Evolutionary conservation across 2,329 filamentous ascomycete species (phyloP), one percentile per base, ranked within the genome.

Genomic region (Colletotrichum tabaci): DNA sequence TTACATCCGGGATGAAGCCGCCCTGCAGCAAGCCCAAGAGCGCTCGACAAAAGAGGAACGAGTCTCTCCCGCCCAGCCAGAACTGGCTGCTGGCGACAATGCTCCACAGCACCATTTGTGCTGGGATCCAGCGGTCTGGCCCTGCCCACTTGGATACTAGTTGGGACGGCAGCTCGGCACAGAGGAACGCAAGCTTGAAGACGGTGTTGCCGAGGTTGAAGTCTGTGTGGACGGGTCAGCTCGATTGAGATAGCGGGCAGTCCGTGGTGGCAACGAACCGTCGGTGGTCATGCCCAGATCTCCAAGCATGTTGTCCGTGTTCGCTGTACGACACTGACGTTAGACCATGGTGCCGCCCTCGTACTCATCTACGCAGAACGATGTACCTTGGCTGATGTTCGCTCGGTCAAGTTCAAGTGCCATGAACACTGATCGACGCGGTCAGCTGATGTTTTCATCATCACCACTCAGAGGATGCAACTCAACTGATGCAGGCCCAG

Each of bases 141-240:
- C 76, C 76, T n/a, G 88, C 78, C 82, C 83, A 88, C 77, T 90
- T 88, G 68, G 82, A 83, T 44, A 90, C 81, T 26, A 91, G 80
- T 74, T 91, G 88, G 0, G 87, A 89, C 0, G 89, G 89, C 2
- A 91, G 80, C 76, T 91, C 89, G 0, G 88, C 85, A 21, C 82
- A 84, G n/a, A 89, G 80, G 72, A 89, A 89, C 1, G 81, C 81
- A 5, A 86, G 78, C 57, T 83, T 82, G 75, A 87, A 87, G 35
- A 88, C 82, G 0, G 84, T 86, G 73, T 85, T 85, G 21, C 87
- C 86, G 1, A 85, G 78, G 66, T 87, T 87, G 74, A 84, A 87
- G 49, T 84, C 82, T 79, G 71, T 1, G 8, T 10, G 40, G 4
- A 0, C 16, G n/a, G 2, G 8, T 40, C 38, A 55, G 26, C 38